These are phyloP conservation scores for Erythrobasidium yunnanense DNA, from an alignment of 768 basidiomycete species.

Conservation along the genomic window DNA sequence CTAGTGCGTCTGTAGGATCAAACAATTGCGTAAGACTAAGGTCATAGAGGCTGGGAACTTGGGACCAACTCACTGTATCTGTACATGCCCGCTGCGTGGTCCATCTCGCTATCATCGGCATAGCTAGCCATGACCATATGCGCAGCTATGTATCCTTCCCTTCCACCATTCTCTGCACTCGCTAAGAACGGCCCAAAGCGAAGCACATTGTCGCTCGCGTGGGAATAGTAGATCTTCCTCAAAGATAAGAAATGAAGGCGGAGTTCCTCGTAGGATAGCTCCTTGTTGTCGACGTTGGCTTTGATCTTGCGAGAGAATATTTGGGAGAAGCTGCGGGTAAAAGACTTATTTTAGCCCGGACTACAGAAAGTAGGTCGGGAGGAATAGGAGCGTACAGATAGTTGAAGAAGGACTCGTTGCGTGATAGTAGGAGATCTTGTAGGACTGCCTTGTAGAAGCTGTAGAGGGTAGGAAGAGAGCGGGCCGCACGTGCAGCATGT, in stretches of 20 bases:
- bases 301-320: slow-evolving; percentile 14
- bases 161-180: background rate
- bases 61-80: background rate
- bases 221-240: background rate
- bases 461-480: too few species aligned
- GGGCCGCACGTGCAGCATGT: too few species aligned
- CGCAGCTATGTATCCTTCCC: slow-evolving; percentile 21
- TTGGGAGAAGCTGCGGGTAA: background rate
- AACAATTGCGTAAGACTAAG: too few species aligned
- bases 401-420: slow-evolving; percentile 23
- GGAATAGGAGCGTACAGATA: background rate
- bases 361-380: background rate
- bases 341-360: background rate
- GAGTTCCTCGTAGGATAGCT: slow-evolving; percentile 5
- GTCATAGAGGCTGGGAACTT: too few species aligned
- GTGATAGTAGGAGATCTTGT: slow-evolving; percentile 10
- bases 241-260: slow-evolving; percentile 8
- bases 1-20: slow-evolving; percentile 2
- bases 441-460: slow-evolving; percentile 25
- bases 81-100: background rate
- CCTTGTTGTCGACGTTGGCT: slow-evolving; percentile 7
- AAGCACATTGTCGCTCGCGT: background rate
- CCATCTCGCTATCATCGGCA: background rate
- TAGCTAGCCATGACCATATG: slow-evolving; percentile 6
- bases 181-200: slow-evolving; percentile 16